Evolutionary conservation across 768 basidiomycete genomes (phyloP).

Genomic region (Dioszegia aurantiaca): DNA sequence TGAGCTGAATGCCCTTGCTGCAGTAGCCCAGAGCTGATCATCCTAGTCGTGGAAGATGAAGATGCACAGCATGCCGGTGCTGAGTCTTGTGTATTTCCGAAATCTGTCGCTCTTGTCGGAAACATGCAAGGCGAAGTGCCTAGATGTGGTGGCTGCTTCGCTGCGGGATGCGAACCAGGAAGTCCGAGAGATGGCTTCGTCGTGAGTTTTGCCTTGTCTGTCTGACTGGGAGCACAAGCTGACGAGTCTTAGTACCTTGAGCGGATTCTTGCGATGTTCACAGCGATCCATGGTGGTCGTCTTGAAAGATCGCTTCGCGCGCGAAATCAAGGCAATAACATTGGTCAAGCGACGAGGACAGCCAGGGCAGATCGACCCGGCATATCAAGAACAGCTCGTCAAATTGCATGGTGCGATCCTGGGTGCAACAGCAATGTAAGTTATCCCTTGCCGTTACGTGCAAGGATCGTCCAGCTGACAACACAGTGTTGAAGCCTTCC

Average conservation of each 20-base stretch:
- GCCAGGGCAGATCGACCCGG: constrained; percentile 58
- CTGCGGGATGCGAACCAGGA: constrained; percentile 86
- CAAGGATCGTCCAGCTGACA: neutral
- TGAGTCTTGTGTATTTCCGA: constrained; percentile 87
- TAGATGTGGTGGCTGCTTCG: constrained; percentile 80
- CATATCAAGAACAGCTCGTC: constrained; percentile 69
- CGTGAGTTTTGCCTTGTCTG: constrained; percentile 46
- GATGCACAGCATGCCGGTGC: constrained; percentile 77
- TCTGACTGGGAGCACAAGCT: constrained; percentile 2
- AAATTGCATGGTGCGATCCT: constrained; percentile 84
- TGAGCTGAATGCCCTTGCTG: constrained; percentile 51
- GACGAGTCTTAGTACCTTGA: constrained; percentile 59
- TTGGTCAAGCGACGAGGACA: constrained; percentile 65
- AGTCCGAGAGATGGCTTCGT: constrained; percentile 85
- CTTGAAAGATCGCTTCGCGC: constrained; percentile 83
- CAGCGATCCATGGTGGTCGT: constrained; percentile 80
- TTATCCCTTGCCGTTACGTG: neutral
- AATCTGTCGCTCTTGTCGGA: constrained; percentile 75
- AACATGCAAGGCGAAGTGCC: constrained; percentile 64
- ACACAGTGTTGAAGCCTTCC: constrained; percentile 74
- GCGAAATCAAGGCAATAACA: constrained; percentile 61
- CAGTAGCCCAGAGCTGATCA: constrained; percentile 12
- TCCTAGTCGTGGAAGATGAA: constrained; percentile 84
- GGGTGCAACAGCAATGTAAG: constrained; percentile 77
- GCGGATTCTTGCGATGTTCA: constrained; percentile 84